Evolutionary conservation across 2,329 filamentous ascomycete species (phyloP), one percentile per base, ranked within the genome.

Genomic region (Colletotrichum horii): DNA sequence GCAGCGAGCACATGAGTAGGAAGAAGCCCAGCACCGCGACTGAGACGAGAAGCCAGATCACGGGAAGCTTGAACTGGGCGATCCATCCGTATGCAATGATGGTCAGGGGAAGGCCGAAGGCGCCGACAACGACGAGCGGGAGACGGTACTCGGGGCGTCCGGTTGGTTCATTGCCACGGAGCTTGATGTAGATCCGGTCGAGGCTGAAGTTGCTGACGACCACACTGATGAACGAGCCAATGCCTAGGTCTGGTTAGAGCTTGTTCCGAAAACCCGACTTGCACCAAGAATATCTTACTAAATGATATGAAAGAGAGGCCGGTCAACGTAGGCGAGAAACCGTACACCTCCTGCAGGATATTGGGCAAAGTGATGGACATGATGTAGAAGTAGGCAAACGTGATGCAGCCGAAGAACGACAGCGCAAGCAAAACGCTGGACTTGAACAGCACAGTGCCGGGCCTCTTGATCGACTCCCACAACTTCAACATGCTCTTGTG

Each of bases 301-400:
- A 92, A 92, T 3, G 82, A 81, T 24, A 93, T 82, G 77, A 92
- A 92, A 0, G 88, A 84, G 1, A 85, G 83, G 3, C 92, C 92
- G 1, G 87, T 88, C 36, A 85, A 81, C 1, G 89, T 86, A 0
- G 91, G 87, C 0, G 88, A 87, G 43, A 91, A 85, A 12, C 83
- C 80, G 77, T 91, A 91, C 1, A 85, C 77, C 2, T 85, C 82
- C 76, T 87, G 81, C 58, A 91, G 83, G 15, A 92, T 88, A 32
- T 86, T 82, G 8, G 90, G 86, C 73, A 92, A 81, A 3, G 89
- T 90, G 8, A 89, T 89, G 64, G 88, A 87, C 78, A 91, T 84
- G 70, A 91, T 82, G 80, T 91, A 92, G 55, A 88, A 88, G 76
- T 87, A 89, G 4, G 88, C 85, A 77, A 90, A 92, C 2, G 85